A percentile compares a stretch with the other conserved stretches of the same genome.
These are phyloP conservation scores for Diaporthe sp. DNA, from an alignment of 2,329 filamentous ascomycete species.

Conservation along the genomic window DNA sequence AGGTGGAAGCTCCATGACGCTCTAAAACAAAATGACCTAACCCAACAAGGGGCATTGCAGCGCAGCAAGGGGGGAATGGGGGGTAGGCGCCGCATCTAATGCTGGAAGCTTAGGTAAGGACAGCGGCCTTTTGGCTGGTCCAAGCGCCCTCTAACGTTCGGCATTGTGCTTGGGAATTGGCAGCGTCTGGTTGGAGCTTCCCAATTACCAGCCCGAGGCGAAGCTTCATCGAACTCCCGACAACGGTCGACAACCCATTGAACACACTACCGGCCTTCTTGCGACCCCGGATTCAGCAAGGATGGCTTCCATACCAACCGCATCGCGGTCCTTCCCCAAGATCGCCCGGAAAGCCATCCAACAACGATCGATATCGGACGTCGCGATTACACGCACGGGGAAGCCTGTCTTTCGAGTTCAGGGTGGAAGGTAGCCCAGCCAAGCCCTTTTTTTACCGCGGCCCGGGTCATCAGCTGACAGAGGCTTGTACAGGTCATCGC, in stretches of 20 bases:
- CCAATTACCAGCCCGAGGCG: conserved; percentile 43
- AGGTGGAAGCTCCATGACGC: conserved; percentile 37
- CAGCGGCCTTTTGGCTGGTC: conserved; percentile 20
- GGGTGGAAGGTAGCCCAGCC: conserved; percentile 83
- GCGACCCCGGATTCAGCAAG: conserved; percentile 53
- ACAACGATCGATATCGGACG: conserved; percentile 78
- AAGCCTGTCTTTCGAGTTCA: conserved; percentile 92
- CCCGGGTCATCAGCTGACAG: conserved; percentile 16
- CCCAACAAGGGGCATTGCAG: conserved; percentile 3
- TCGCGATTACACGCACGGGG: conserved; percentile 94
- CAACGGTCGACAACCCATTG: conserved; percentile 48
- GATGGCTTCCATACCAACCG: conserved; percentile 71
- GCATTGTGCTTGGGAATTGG: conserved; percentile 42
- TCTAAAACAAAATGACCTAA: conserved; percentile 9
- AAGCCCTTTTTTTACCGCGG: conserved; percentile 47
- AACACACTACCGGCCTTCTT: conserved; percentile 49
- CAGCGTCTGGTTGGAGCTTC: conserved; percentile 40
- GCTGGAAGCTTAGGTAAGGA: conserved; percentile 35
- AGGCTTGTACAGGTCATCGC: conserved; percentile 74
- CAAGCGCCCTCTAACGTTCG: conserved; percentile 33
- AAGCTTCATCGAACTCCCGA: conserved; percentile 43
- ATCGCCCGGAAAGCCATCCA: conserved; percentile 62
- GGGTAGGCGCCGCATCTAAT: no score
- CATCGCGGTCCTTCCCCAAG: conserved; percentile 67
- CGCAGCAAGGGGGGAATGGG: neutral